Evolutionary conservation across 495 filamentous ascomycete species (phyloP).

Genomic region (Tirmania nivea): DNA sequence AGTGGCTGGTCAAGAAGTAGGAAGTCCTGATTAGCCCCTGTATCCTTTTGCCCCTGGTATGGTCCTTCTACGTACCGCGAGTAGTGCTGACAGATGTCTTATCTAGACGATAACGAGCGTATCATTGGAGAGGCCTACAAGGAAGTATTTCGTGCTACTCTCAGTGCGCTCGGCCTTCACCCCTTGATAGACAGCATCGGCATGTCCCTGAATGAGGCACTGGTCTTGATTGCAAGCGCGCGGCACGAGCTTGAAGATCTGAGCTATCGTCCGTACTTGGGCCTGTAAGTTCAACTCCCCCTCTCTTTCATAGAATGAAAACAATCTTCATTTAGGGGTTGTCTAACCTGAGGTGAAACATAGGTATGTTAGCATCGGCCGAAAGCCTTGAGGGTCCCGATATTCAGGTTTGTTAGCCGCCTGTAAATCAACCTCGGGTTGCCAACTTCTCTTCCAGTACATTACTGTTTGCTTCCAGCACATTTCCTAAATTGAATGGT

Average conservation of each 20-base stretch:
- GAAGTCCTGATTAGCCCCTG: slow-evolving; percentile 5
- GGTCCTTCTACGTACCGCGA: background rate
- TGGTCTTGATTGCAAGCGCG: slow-evolving; percentile 42
- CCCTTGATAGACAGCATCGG: slow-evolving; percentile 28
- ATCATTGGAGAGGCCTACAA: slow-evolving; percentile 12
- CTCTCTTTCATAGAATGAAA: background rate
- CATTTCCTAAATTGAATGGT: too few relatives aligned
- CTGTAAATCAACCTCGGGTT: too few relatives aligned
- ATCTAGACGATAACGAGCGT: slow-evolving; percentile 4
- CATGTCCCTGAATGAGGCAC: slow-evolving; percentile 42
- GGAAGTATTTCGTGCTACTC: slow-evolving; percentile 1
- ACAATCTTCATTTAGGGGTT: background rate
- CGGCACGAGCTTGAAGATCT: slow-evolving; percentile 41
- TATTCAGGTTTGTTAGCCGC: too few relatives aligned
- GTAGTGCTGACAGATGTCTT: slow-evolving; percentile 1
- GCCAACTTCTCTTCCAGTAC: too few relatives aligned
- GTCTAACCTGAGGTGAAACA: too few relatives aligned
- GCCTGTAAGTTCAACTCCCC: slow-evolving; percentile 3
- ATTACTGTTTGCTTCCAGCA: too few relatives aligned
- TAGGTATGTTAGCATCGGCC: too few relatives aligned
- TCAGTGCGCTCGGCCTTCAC: slow-evolving; percentile 7
- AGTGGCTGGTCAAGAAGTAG: slow-evolving; percentile 55
- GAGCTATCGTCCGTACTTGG: slow-evolving; percentile 34
- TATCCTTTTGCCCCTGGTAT: background rate
- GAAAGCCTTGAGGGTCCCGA: too few relatives aligned